Evolutionary conservation across 2,329 filamentous ascomycete genomes (phyloP), one percentile per base, ranked within the genome.

Genomic region (Talaromyces islandicus): DNA sequence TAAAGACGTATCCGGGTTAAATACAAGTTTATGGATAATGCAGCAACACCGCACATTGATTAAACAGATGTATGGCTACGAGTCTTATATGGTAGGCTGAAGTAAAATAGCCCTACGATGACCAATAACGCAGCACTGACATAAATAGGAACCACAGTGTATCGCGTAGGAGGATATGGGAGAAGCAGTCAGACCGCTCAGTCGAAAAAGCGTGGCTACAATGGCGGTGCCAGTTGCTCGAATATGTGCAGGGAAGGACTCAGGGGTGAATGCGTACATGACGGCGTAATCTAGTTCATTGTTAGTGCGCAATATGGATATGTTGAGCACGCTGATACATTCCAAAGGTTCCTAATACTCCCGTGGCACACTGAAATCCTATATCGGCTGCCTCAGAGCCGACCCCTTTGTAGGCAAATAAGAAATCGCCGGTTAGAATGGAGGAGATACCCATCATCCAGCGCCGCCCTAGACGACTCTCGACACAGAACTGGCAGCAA

Each of bases 371-470:
- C n/a, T 69, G 67, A 48, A 74, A 71, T 3, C 68, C 71, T 32
- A 75, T 62, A 55, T 69, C 67, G 7, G 68, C 64, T 0, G 61
- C 75, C 69, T 61, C 75, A 0, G 72, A 77, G 1, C 72, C 71
- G 2, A 80, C 77, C 0, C 67, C 70, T 0, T 79, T 79, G 56
- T 80, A 79, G 2, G 78, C 72, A 14, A 81, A 77, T 17, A 82
- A 75, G 30, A 81, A 80, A 0, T 75, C 71, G 1, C 78, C 78
- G 29, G 78, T 80, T 0, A 81, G 62, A 0, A 74, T 72, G 0
- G 79, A 71, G 0, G 77, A 78, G 4, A 74, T 65, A 1, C 74
- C 75, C 76, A 79, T 78, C 74, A 78, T 79, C 71, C 75, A 77
- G 4, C 75, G 69, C 7, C 77, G 71, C 0, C 77, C 77, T 7